Evolutionary conservation across 805 yeast species (phyloP), one percentile per base, ranked within the genome.

Genomic region (Yamadazyma tumulicola): DNA sequence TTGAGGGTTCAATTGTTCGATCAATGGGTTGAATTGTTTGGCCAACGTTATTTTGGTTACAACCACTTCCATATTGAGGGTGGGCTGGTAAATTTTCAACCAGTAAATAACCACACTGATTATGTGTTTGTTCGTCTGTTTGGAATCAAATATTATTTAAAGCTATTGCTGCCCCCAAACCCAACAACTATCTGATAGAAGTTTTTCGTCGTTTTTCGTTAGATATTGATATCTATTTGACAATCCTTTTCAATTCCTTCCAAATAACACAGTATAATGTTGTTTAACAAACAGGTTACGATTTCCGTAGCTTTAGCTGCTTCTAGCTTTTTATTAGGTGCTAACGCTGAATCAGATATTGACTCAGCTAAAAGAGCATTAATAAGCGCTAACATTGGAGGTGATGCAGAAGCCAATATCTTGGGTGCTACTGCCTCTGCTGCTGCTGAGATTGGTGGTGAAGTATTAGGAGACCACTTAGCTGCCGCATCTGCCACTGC

Each of bases 221-320:
- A n/a, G 7, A 28, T n/a, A 16, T 16, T 6, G 5, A 10, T 16
- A 6, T 16, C 5, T 12, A n/a, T 28, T 28, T 28, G 18, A 7
- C 18, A 16, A 5, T 18, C 11, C 23, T n/a, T n/a, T n/a, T n/a
- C n/a, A n/a, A n/a, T n/a, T n/a, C n/a, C n/a, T n/a, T n/a, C n/a
- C n/a, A 26, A 24, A 8, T 12, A 8, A 24, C 14, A 24, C 14
- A 12, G 6, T 25, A 32, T 17, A 30, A 53, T 48, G 55, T 35
- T 50, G 19, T 48, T 51, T 32, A 41, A 46, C 10, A 43, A 42
- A 35, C 31, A 52, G 31, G 35, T 48, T 29, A 43, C 47, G 15
- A 25, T 51, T 20, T 26, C 51, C 26, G 41, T 49, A 30, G 52
- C 53, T 16, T 38, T 51, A 12, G 32, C 49, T 21, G 33, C 31